Evolutionary conservation across 345 rosid genomes (phyloP).

Genomic region (Eucalyptus polyanthemos): DNA sequence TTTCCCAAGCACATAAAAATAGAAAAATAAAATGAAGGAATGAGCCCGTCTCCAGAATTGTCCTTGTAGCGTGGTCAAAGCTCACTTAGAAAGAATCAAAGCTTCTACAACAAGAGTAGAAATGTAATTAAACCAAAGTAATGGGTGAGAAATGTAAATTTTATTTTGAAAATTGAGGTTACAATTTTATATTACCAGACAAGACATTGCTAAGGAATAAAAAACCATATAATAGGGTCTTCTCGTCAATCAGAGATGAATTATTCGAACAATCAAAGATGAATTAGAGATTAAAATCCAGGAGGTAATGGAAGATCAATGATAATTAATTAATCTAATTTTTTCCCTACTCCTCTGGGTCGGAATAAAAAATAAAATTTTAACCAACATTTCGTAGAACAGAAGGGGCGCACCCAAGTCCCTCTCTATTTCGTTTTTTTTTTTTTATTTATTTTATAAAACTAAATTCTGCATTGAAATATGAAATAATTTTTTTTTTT

Average conservation of each 20-base stretch:
- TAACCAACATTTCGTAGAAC: neutral
- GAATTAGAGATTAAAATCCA: neutral
- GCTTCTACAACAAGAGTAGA: neutral
- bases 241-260: neutral
- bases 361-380: too few species aligned
- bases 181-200: neutral
- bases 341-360: too few species aligned
- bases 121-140: neutral
- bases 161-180: neutral
- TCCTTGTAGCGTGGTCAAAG: neutral
- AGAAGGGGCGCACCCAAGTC: neutral
- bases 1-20: neutral
- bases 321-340: neutral
- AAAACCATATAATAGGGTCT: neutral
- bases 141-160: neutral
- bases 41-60: neutral
- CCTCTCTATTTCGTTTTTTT: too few species aligned
- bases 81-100: neutral
- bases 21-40: neutral
- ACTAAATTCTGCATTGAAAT: neutral
- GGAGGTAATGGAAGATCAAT: neutral
- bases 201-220: neutral
- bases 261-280: neutral
- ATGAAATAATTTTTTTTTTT: too few species aligned
- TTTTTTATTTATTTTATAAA: too few species aligned